A percentile compares a stretch with the other conserved stretches of the same genome.
Conservation (phyloP, 805 yeast species). For the Candida xyloterini region DNA sequence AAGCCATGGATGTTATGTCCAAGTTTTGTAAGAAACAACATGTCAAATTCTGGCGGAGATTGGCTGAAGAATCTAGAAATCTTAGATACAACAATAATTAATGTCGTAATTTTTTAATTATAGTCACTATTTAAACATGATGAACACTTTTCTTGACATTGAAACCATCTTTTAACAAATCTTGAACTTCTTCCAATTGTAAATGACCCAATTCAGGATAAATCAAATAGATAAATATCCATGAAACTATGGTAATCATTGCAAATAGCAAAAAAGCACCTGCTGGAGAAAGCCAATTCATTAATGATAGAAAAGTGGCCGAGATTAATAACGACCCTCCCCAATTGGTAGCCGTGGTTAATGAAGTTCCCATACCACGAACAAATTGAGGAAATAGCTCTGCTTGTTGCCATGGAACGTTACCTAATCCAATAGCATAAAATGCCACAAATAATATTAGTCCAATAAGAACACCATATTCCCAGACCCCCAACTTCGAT, state of each 20-base stretch:
- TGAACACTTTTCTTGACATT: conserved; percentile 39
- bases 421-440: conserved; percentile 55
- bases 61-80: conserved; percentile 2
- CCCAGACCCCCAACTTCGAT: conserved; percentile 37
- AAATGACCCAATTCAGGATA: conserved; percentile 53
- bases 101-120: neutral
- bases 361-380: conserved; percentile 46
- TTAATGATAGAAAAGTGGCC: conserved; percentile 50
- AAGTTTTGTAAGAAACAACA: neutral
- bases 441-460: conserved; percentile 50
- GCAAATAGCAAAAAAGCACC: conserved; percentile 50
- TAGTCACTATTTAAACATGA: neutral
- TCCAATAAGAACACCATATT: conserved; percentile 41
- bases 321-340: conserved; percentile 52
- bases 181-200: conserved; percentile 50
- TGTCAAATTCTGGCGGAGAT: conserved; percentile 1
- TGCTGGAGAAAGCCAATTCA: conserved; percentile 48
- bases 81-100: neutral
- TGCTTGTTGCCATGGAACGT: conserved; percentile 58
- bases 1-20: conserved; percentile 63
- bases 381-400: conserved; percentile 55
- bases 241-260: conserved; percentile 41
- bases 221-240: conserved; percentile 43
- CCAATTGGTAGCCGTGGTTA: conserved; percentile 41
- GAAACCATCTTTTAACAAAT: conserved; percentile 44